Base-by-base conservation (phyloP, 1,284 basidiomycete genomes). In the Irpex sp. region DNA sequence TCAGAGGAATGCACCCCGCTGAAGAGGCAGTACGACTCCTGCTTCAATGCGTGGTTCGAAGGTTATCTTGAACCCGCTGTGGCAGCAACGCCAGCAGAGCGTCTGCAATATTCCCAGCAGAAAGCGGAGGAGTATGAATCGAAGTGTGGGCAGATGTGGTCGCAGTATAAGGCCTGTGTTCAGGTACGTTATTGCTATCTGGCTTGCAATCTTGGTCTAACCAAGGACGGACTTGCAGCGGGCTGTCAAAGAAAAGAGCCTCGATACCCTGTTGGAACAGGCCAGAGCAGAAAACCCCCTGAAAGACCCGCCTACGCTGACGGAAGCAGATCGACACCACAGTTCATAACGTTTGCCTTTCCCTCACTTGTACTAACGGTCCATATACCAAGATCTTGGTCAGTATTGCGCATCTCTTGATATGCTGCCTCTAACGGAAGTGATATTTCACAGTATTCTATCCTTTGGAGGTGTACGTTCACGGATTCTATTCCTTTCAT, bases 31-130 rank as follows among this genome's bases (percentile, higher is more conserved):
- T 98, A 97, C 75, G 95, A 98, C 75, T 79, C 89, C 0, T 98
- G 96, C 80, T 98, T 98, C 80, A 97, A 97, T 72, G 86, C 89
- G 5, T 98, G 95, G 96, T 95, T 98, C 71, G 94, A 95, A 73
- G 93, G 93, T 21, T 98, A 97, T 73, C 86, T 98, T 37, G 90
- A 94, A 71, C 93, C 93, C 9, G 84, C 87, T 8, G 79, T 90
- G 7, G 76, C 77, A 68, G 54, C 76, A 68, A 67, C 72, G 67
- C 77, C 70, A 7, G 78, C 82, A 60, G 74, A 79, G 64, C 79
- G 84, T 73, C 63, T 80, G 69, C 74, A 76, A 58, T 83, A 83
- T 71, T 75, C 78, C 39, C 79, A 75, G 62, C 72, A 78, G 63
- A 90, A 87, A 74, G 92, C 91, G 6, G 87, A 89, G 54, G 89